Percentiles rank a stretch among this genome's conserved stretches.
Conservation (phyloP, 768 basidiomycete genomes). For the Termitomyces sp. region DNA sequence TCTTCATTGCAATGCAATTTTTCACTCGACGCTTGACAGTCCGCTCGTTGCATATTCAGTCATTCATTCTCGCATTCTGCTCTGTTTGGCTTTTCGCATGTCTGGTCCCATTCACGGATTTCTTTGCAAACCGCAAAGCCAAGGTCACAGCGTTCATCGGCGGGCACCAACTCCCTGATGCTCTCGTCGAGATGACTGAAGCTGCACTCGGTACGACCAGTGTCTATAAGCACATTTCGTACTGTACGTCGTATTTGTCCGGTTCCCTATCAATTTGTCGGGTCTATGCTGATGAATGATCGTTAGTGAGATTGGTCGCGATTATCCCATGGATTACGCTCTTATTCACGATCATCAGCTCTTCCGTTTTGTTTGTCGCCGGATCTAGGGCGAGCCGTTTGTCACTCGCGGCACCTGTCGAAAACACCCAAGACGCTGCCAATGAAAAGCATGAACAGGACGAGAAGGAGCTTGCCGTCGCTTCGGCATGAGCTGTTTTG, state of each 20-base stretch:
- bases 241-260: slow-evolving; percentile 43
- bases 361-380: slow-evolving; percentile 30
- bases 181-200: slow-evolving; percentile 33
- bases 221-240: slow-evolving; percentile 41
- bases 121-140: slow-evolving; percentile 40
- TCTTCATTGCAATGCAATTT: slow-evolving; percentile 21
- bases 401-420: background rate
- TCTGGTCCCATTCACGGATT: slow-evolving; percentile 15
- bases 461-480: slow-evolving; percentile 1
- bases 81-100: slow-evolving; percentile 41
- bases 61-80: slow-evolving; percentile 36
- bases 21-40: slow-evolving; percentile 13
- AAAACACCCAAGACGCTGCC: background rate
- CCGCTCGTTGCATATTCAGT: slow-evolving; percentile 31
- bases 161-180: slow-evolving; percentile 29
- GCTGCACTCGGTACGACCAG: slow-evolving; percentile 34
- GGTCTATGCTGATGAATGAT: background rate
- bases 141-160: slow-evolving; percentile 40
- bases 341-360: slow-evolving; percentile 34
- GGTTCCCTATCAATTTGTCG: background rate
- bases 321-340: slow-evolving; percentile 52
- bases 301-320: slow-evolving; percentile 43
- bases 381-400: slow-evolving; percentile 12
- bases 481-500: background rate
- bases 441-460: background rate